Evolutionary conservation across 108 stramenopile genomes (phyloP).

Genomic region (Cyclotella kingstonii): DNA sequence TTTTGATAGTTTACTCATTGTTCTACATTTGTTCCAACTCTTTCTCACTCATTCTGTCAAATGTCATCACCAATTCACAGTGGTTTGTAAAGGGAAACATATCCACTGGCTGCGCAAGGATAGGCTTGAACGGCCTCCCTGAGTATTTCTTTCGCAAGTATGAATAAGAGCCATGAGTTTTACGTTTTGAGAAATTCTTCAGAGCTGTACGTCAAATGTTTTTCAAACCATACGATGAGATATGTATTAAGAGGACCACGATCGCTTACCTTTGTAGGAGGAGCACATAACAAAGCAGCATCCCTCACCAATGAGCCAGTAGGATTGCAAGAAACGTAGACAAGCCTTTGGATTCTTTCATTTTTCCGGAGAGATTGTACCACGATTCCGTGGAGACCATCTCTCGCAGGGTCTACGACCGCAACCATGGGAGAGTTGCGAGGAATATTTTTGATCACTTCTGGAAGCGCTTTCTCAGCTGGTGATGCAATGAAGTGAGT

Average conservation of each 20-base stretch:
- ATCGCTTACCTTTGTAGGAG: constrained; percentile 53
- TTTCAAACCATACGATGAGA: no score
- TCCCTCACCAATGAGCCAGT: constrained; percentile 78
- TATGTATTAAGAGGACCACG: no score
- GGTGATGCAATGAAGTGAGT: constrained; percentile 70
- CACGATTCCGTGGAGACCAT: constrained; percentile 83
- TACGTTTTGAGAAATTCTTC: not conserved
- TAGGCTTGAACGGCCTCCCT: constrained; percentile 77
- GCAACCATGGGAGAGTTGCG: constrained; percentile 58
- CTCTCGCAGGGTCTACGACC: constrained; percentile 92
- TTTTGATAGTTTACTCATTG: no score
- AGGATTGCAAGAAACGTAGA: constrained; percentile 96
- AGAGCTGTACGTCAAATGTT: not conserved
- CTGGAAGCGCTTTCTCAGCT: constrained; percentile 67
- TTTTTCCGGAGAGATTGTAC: constrained; percentile 67
- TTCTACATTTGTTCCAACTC: no score
- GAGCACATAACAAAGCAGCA: constrained; percentile 76
- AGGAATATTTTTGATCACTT: constrained; percentile 48
- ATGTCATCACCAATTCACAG: constrained; percentile 91
- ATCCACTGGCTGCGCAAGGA: constrained; percentile 87
- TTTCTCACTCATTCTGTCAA: constrained; percentile 79
- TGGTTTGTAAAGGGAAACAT: constrained; percentile 94
- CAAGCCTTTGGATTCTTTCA: constrained; percentile 69
- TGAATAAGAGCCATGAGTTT: not conserved
- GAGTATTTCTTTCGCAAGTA: constrained; percentile 30